Evolutionary conservation across 164 flowering plant species (phyloP), one percentile per base, ranked within the genome.

Genomic region (Malania oleifera): DNA sequence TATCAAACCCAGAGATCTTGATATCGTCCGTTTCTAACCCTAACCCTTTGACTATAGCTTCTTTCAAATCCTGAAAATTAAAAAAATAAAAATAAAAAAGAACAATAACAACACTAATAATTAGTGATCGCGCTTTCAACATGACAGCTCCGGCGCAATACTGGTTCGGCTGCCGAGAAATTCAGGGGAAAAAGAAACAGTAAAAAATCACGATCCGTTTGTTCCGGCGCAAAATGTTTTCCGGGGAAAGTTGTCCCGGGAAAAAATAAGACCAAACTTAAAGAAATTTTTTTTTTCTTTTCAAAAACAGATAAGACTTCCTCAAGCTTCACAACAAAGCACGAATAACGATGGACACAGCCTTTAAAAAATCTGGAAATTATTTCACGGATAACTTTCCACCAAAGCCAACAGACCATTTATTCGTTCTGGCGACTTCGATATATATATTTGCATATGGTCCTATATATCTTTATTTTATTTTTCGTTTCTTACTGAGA

Each of bases 11-110:
- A 0, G 85, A 70, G 1, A 93, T 66, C 81, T 81, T 88, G 14
- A 93, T 72, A n/a, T 85, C 97, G 11, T 88, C 95, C 15, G 82
- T 60, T 41, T 73, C 81, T 56, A 93, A 75, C 51, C 99, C 99
- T 57, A 93, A 67, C 52, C 85, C 84, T 63, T 84, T 90, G 61
- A 81, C 91, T 26, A 87, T 85, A 19, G 88, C 77, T 18, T 93
- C 97, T 69, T 79, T 85, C 79, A 93, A 67, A 81, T 90, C 96
- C 97, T 89, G 43, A 45, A 61, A 27, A 35, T 1, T 37, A 10
- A 35, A 8, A 57, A 6, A 15, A 37, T 19, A 29, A 69, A 67
- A 2, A 7, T 24, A 45, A 44, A 61, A 56, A 20, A 9, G 44
- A 22, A 29, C 19, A 37, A 38, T 34, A 38, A 24, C 11, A 19